Evolutionary conservation across 2,329 filamentous ascomycete genomes (phyloP).

Genomic region (Zalaria obscura): DNA sequence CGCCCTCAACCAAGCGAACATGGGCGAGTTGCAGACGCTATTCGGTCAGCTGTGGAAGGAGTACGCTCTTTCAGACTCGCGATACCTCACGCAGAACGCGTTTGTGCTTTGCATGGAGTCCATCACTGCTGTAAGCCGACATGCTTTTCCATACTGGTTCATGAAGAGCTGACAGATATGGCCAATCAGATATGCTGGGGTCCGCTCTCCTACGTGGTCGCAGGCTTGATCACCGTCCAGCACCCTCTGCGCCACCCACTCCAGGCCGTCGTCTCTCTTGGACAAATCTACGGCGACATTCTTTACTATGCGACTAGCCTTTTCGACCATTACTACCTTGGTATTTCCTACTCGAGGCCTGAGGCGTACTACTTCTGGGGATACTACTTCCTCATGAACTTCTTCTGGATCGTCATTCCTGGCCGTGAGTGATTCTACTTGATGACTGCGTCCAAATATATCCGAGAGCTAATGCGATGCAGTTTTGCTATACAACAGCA

Average conservation of each 20-base stretch:
- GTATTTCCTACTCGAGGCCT: slow-evolving; percentile 43
- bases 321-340: slow-evolving; percentile 43
- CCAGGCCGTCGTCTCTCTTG: slow-evolving; percentile 46
- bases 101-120: slow-evolving; percentile 82
- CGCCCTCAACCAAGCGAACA: slow-evolving; percentile 49
- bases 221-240: slow-evolving; percentile 37
- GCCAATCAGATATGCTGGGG: slow-evolving; percentile 42
- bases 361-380: slow-evolving; percentile 52
- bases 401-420: slow-evolving; percentile 51
- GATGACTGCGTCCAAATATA: too few species aligned
- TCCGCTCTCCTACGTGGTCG: slow-evolving; percentile 44
- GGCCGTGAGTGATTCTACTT: slow-evolving; percentile 28
- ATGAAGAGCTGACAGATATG: neutral
- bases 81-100: slow-evolving; percentile 67
- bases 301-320: slow-evolving; percentile 51
- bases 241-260: slow-evolving; percentile 44
- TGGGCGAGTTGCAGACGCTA: slow-evolving; percentile 55
- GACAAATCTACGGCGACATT: slow-evolving; percentile 49
- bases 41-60: slow-evolving; percentile 89
- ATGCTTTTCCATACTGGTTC: neutral
- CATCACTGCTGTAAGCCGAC: slow-evolving; percentile 54
- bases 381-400: slow-evolving; percentile 53
- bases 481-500: slow-evolving; percentile 24
- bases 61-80: slow-evolving; percentile 73
- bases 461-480: too few species aligned